Percentiles rank a stretch among this genome's conserved stretches.
Evolutionary conservation across 805 yeast species (phyloP).

Genomic region (Groenewaldozyma tartarivorans): DNA sequence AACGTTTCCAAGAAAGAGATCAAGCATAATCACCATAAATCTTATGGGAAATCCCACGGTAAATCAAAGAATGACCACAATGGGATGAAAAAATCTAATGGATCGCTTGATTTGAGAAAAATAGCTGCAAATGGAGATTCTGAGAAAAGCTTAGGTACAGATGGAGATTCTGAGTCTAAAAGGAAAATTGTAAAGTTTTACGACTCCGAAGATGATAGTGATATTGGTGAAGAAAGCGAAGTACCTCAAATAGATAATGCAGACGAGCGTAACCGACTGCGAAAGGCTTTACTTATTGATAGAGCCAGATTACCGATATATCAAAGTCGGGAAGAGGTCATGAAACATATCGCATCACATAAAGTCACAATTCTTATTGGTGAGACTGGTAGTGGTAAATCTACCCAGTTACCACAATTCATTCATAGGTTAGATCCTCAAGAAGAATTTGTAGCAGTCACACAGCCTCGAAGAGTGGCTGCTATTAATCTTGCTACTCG

Average conservation of each 20-base stretch:
- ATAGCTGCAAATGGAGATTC: conserved; percentile 1
- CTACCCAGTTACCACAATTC: conserved; percentile 94
- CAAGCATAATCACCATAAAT: neutral
- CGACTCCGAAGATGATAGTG: conserved; percentile 18
- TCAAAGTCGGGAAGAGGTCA: conserved; percentile 54
- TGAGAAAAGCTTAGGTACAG: neutral
- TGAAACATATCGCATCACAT: conserved; percentile 43
- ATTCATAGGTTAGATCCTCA: conserved; percentile 39
- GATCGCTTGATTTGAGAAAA: neutral
- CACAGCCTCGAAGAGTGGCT: conserved; percentile 97
- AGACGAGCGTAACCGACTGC: conserved; percentile 7
- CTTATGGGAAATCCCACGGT: neutral
- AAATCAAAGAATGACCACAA: neutral
- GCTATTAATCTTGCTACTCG: conserved; percentile 90
- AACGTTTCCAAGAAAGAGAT: neutral
- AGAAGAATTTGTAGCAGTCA: conserved; percentile 65
- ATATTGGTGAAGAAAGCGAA: neutral
- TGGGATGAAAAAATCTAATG: neutral
- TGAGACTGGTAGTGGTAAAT: conserved; percentile 97
- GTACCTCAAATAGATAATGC: neutral
- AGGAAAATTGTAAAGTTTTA: conserved; percentile 7
- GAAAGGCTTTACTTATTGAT: conserved; percentile 32
- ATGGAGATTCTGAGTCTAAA: conserved; percentile 1
- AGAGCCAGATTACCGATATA: conserved; percentile 67
- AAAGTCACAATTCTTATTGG: conserved; percentile 80